These are phyloP conservation scores for Triadica sebifera DNA, from an alignment of 345 rosid genomes.

Conservation along the genomic window DNA sequence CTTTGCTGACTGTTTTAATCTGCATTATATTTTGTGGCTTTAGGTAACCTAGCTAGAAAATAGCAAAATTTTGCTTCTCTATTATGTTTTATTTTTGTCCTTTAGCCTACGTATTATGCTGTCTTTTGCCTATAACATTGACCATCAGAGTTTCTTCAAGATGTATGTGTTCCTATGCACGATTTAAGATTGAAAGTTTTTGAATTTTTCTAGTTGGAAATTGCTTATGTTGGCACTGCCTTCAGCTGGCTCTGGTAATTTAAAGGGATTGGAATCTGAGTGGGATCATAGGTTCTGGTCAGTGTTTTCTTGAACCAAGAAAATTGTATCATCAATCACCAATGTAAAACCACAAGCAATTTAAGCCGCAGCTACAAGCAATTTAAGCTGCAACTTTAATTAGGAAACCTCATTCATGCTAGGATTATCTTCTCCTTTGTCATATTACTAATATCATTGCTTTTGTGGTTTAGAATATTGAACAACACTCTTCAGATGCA, in stretches of 20 bases:
- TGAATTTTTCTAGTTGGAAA: neutral
- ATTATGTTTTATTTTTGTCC: neutral
- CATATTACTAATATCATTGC: neutral
- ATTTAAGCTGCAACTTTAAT: neutral
- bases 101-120: neutral
- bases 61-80: neutral
- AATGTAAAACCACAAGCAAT: neutral
- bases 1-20: neutral
- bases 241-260: neutral
- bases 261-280: neutral
- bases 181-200: neutral
- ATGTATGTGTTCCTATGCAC: neutral
- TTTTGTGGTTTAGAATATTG: constrained; percentile 61
- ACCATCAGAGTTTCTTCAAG: neutral
- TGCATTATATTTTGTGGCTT: neutral
- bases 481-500: constrained; percentile 65
- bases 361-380: neutral
- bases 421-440: neutral
- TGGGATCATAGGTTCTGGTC: too few relatives aligned
- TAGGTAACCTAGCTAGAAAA: neutral
- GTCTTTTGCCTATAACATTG: neutral
- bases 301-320: neutral
- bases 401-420: neutral
- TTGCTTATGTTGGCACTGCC: neutral
- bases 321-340: too few relatives aligned